Evolutionary conservation across 1,139 yeast genomes (phyloP).

Genomic region (Yamadazyma epiphylla): DNA sequence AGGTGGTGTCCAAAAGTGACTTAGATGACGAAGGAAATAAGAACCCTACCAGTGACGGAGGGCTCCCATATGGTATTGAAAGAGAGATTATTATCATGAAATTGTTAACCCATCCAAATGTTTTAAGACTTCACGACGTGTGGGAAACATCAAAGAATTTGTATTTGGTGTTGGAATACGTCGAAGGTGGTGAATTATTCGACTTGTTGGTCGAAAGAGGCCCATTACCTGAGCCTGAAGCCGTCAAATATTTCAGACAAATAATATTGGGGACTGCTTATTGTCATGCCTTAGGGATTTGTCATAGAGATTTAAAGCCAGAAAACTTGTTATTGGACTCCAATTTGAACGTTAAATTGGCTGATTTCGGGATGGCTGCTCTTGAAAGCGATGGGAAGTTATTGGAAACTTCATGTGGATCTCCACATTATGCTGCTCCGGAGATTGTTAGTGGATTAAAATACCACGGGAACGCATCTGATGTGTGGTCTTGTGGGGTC

Average conservation of each 20-base stretch:
- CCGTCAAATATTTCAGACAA: constrained; percentile 72
- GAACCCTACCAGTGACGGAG: constrained; percentile 37
- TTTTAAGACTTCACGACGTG: constrained; percentile 71
- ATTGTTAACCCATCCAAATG: constrained; percentile 70
- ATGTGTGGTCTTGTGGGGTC: constrained; percentile 86
- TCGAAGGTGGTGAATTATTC: constrained; percentile 80
- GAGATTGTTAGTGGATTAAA: constrained; percentile 76
- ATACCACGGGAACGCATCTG: constrained; percentile 81
- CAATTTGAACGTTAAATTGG: constrained; percentile 66
- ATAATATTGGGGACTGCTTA: constrained; percentile 76
- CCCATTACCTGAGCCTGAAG: constrained; percentile 71
- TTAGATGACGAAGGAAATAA: constrained; percentile 31
- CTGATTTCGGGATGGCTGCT: constrained; percentile 89
- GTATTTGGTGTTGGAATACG: constrained; percentile 72
- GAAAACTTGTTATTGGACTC: constrained; percentile 70
- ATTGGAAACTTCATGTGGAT: constrained; percentile 77
- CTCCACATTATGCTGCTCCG: constrained; percentile 87
- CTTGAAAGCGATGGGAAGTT: constrained; percentile 68
- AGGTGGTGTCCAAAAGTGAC: constrained; percentile 68
- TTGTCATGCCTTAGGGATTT: constrained; percentile 76
- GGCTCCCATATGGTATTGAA: constrained; percentile 77
- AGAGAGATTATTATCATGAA: constrained; percentile 83
- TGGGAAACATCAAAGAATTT: constrained; percentile 81
- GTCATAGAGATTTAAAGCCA: constrained; percentile 80
- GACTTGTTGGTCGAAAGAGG: constrained; percentile 77